A percentile compares a stretch with the other conserved stretches of the same genome.
phyloP scores from a whole-genome alignment of 2,329 filamentous ascomycete species.

The Cordyceps tenuipes region DNA sequence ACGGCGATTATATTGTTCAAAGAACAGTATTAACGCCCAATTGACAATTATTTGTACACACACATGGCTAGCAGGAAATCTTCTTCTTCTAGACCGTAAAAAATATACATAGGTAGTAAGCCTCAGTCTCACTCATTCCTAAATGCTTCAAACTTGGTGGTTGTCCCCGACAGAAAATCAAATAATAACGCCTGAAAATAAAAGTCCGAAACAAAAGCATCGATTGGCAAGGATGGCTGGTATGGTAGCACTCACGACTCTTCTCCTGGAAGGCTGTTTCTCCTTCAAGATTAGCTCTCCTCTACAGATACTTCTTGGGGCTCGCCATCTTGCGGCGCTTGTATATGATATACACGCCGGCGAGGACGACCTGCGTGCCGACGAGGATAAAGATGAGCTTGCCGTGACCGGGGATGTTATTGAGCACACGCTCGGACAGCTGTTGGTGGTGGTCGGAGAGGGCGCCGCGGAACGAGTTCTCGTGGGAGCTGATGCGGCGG shows the following conservation, averaged over 20 bases:
- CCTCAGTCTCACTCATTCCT: background rate
- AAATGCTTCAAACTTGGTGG: background rate
- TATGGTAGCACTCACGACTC: background rate
- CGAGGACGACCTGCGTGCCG: slow-evolving; percentile 63
- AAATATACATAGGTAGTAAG: background rate
- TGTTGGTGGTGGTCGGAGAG: slow-evolving; percentile 42
- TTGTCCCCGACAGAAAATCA: background rate
- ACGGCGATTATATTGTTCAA: too few species aligned
- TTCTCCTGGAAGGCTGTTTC: background rate
- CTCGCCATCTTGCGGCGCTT: slow-evolving; percentile 66
- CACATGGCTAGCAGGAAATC: background rate
- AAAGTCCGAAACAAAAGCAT: background rate
- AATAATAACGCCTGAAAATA: background rate
- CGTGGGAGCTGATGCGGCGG: slow-evolving; percentile 42
- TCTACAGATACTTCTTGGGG: slow-evolving; percentile 86
- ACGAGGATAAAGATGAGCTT: slow-evolving; percentile 62
- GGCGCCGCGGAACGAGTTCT: slow-evolving; percentile 43
- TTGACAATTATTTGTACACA: background rate
- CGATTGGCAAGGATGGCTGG: background rate
- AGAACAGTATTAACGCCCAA: background rate
- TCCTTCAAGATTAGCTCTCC: background rate
- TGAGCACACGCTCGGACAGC: slow-evolving; percentile 39
- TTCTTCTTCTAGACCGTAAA: background rate
- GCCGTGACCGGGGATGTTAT: slow-evolving; percentile 41
- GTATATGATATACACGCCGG: slow-evolving; percentile 63